Evolutionary conservation across 331 rosid genomes (phyloP).

Genomic region (Acacia pycnantha): DNA sequence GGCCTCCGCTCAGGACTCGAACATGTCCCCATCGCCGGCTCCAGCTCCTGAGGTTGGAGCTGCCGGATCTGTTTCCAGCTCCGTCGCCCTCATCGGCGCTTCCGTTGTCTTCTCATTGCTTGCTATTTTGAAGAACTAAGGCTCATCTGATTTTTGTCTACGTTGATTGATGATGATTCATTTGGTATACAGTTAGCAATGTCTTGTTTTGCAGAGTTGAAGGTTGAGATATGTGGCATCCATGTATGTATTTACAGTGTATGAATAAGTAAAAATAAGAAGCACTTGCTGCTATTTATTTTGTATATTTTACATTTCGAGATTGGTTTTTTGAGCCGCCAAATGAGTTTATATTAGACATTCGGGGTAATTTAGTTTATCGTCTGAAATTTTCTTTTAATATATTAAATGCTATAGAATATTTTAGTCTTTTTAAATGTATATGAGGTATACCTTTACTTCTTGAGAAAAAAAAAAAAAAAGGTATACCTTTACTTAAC

Average conservation of each 20-base stretch:
- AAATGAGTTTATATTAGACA: no score
- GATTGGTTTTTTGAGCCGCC: no score
- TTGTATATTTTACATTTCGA: no score
- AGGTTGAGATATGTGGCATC: background rate
- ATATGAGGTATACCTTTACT: no score
- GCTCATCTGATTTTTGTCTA: background rate
- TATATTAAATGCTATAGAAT: no score
- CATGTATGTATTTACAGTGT: background rate
- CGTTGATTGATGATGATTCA: background rate
- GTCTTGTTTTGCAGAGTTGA: background rate
- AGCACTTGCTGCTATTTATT: no score
- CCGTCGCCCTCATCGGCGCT: constrained; percentile 28
- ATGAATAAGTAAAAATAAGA: no score
- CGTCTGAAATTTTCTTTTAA: no score
- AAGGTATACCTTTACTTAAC: no score
- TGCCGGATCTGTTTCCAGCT: constrained; percentile 23
- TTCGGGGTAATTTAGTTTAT: no score
- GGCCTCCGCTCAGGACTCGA: constrained; percentile 30
- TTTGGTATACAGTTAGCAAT: background rate
- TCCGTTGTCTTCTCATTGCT: constrained; percentile 34
- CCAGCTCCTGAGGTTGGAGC: constrained; percentile 36
- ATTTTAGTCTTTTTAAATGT: no score
- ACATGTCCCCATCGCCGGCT: constrained; percentile 26
- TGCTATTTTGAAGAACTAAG: constrained; percentile 33
- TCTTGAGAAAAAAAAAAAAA: no score